phyloP scores from a whole-genome alignment of 371 early-diverging fungal genomes.

The Mycotypha africana region DNA sequence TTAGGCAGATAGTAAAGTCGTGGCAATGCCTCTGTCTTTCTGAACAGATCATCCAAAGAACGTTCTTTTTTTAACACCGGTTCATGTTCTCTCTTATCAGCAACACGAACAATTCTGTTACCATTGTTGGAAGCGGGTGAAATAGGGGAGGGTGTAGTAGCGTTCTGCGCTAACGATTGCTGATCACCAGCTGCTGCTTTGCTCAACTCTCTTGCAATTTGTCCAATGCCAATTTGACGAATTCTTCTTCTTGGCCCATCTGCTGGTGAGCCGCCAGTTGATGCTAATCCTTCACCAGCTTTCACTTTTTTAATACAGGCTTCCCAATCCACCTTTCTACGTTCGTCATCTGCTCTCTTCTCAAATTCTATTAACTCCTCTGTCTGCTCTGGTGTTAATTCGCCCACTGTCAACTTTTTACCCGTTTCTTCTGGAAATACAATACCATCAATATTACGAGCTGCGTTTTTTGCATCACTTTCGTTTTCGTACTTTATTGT shows the following conservation, averaged over 20 bases:
- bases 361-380: slow-evolving; percentile 54
- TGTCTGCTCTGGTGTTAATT: slow-evolving; percentile 52
- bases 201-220: too few species aligned
- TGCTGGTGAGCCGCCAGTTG: slow-evolving; percentile 15
- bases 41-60: slow-evolving; percentile 48
- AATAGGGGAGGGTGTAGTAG: not conserved
- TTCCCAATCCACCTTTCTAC: slow-evolving; percentile 38
- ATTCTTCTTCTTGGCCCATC: slow-evolving; percentile 13
- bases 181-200: too few species aligned
- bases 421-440: slow-evolving; percentile 70
- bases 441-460: slow-evolving; percentile 46
- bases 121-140: too few species aligned
- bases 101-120: too few species aligned
- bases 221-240: slow-evolving; percentile 30
- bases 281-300: slow-evolving; percentile 7
- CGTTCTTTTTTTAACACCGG: slow-evolving; percentile 8
- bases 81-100: not conserved
- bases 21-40: slow-evolving; percentile 44
- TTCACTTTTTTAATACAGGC: slow-evolving; percentile 15
- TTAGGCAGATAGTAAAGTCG: slow-evolving; percentile 50
- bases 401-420: slow-evolving; percentile 48
- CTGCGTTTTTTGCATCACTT: slow-evolving; percentile 50
- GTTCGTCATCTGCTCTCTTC: slow-evolving; percentile 49
- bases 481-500: slow-evolving; percentile 38
- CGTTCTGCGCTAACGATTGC: too few species aligned